Evolutionary conservation across 129 eudicot genomes (phyloP).

Genomic region (Escallonia herrerae): DNA sequence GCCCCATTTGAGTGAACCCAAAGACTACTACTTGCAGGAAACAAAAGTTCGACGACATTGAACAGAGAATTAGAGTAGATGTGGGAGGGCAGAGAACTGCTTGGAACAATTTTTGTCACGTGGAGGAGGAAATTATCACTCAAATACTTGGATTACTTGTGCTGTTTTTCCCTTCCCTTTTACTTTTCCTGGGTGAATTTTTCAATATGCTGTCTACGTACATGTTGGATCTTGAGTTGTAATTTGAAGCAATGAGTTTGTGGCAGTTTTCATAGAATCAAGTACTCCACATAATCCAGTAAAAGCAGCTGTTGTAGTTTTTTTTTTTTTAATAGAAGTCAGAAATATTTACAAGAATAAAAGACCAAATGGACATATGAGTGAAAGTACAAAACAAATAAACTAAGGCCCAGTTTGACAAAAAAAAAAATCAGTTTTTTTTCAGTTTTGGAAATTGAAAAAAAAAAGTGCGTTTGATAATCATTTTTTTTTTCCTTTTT

Average conservation of each 20-base stretch:
- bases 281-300: too few relatives aligned
- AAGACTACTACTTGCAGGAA: conserved; percentile 1
- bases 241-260: not conserved
- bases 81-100: conserved; percentile 41
- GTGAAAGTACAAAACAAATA: too few relatives aligned
- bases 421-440: too few relatives aligned
- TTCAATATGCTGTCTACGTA: not conserved
- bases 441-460: too few relatives aligned
- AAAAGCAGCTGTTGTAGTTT: not conserved
- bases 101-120: conserved; percentile 52
- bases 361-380: too few relatives aligned
- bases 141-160: not conserved
- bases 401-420: too few relatives aligned
- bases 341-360: not conserved
- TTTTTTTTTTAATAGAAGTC: not conserved
- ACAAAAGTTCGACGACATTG: not conserved
- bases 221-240: not conserved
- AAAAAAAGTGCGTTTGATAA: too few relatives aligned
- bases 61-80: conserved; percentile 15
- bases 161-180: not conserved
- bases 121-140: conserved; percentile 39
- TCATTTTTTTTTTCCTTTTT: too few relatives aligned
- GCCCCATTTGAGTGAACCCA: conserved; percentile 49
- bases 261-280: not conserved
- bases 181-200: not conserved